A percentile compares a stretch with the other conserved stretches of the same genome.
Evolutionary conservation across 1,284 basidiomycete species (phyloP).

Genomic region (Cerrena zonata): DNA sequence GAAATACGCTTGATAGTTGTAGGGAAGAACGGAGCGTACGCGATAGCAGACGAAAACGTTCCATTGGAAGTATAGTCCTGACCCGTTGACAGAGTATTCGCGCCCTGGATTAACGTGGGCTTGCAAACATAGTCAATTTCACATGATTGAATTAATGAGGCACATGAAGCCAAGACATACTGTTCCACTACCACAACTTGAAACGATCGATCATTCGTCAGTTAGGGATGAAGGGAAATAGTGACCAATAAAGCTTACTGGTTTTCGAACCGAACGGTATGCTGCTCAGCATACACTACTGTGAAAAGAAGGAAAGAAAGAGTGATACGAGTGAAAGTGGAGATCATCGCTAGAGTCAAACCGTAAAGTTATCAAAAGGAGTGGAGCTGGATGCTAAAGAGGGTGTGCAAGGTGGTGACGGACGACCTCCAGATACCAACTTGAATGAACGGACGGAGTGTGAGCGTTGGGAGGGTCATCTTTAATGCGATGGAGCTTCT

Average conservation of each 20-base stretch:
- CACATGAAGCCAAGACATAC: slow-evolving; percentile 20
- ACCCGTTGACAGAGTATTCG: slow-evolving; percentile 30
- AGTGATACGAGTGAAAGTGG: slow-evolving; percentile 24
- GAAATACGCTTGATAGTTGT: too few species aligned
- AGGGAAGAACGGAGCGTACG: slow-evolving; percentile 22
- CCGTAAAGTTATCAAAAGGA: slow-evolving; percentile 19
- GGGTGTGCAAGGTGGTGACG: not conserved
- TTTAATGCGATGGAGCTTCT: not conserved
- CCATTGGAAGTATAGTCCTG: slow-evolving; percentile 27
- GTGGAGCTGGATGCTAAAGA: slow-evolving; percentile 5
- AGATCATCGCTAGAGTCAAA: slow-evolving; percentile 22
- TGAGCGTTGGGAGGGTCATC: not conserved
- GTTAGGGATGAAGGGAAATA: not conserved
- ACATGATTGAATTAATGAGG: not conserved
- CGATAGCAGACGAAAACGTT: slow-evolving; percentile 27
- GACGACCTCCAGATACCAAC: not conserved
- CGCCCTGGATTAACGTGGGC: slow-evolving; percentile 31
- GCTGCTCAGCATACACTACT: slow-evolving; percentile 28
- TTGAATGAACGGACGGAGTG: not conserved
- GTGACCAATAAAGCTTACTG: slow-evolving; percentile 21
- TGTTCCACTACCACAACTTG: slow-evolving; percentile 35
- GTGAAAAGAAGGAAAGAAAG: slow-evolving; percentile 22
- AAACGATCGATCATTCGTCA: slow-evolving; percentile 10
- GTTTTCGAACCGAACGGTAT: slow-evolving; percentile 34
- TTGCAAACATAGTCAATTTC: slow-evolving; percentile 7